Evolutionary conservation across 345 rosid species (phyloP).

Genomic region (Pistacia vera): DNA sequence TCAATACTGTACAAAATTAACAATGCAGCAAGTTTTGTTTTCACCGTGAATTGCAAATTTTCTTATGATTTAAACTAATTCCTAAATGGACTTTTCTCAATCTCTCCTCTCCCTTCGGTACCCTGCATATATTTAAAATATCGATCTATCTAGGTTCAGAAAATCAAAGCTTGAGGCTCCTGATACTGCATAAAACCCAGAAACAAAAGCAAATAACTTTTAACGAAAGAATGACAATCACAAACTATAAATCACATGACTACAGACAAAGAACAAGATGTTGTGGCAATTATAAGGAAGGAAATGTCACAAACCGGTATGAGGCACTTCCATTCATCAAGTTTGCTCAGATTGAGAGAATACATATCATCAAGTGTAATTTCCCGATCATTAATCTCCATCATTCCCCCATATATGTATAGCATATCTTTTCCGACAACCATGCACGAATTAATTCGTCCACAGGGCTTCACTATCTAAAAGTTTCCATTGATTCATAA

Average conservation of each 20-base stretch:
- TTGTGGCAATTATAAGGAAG: constrained; percentile 10
- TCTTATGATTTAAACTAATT: not conserved
- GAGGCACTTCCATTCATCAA: constrained; percentile 97
- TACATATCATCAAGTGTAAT: constrained; percentile 90
- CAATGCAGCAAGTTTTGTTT: not conserved
- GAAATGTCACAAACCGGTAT: constrained; percentile 72
- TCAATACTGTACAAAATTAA: not conserved
- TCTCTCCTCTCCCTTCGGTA: not conserved
- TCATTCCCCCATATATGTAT: constrained; percentile 96
- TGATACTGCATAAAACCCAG: not conserved
- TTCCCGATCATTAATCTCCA: constrained; percentile 92
- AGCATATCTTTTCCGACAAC: constrained; percentile 89
- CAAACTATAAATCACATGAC: not conserved
- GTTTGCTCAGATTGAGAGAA: constrained; percentile 95
- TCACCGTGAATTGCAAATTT: not conserved
- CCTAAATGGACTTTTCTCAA: not conserved
- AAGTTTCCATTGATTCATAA: constrained; percentile 27
- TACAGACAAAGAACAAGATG: not conserved
- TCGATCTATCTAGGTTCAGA: not conserved
- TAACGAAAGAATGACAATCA: constrained; percentile 1
- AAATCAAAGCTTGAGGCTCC: not conserved
- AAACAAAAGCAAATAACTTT: not conserved
- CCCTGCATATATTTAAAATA: not conserved
- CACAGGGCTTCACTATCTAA: constrained; percentile 93
- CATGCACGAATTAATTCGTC: constrained; percentile 92